Percentiles rank a stretch among this genome's conserved stretches.
Evolutionary conservation across 192 early-diverging fungal genomes (phyloP).

Genomic region (Lunasporangiospora selenospora): DNA sequence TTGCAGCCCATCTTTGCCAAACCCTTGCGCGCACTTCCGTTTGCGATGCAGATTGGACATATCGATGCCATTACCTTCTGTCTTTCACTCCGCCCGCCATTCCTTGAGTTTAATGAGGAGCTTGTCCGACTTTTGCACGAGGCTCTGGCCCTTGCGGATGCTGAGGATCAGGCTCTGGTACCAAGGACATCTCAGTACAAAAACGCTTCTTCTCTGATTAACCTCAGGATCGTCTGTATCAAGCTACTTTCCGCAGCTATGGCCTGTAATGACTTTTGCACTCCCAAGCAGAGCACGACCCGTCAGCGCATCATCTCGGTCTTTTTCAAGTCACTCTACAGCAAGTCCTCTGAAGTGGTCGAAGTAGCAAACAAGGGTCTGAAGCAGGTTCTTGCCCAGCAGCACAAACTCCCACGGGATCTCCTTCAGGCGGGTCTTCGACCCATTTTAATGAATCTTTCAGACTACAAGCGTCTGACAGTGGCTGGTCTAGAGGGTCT

Average conservation of each 20-base stretch:
- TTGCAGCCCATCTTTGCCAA: conserved; percentile 95
- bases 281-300: conserved; percentile 74
- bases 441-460: conserved; percentile 94
- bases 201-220: conserved; percentile 80
- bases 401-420: conserved; percentile 94
- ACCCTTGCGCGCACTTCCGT: conserved; percentile 93
- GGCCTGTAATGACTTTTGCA: conserved; percentile 83
- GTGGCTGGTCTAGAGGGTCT: conserved; percentile 94
- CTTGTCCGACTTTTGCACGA: conserved; percentile 89
- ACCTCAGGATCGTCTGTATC: conserved; percentile 95
- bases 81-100: conserved; percentile 83
- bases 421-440: conserved; percentile 94
- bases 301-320: conserved; percentile 93
- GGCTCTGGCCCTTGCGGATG: conserved; percentile 92
- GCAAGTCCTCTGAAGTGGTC: conserved; percentile 93
- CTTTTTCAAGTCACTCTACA: conserved; percentile 99
- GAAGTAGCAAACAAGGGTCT: conserved; percentile 93
- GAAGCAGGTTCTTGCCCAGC: conserved; percentile 76
- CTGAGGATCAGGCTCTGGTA: conserved; percentile 96
- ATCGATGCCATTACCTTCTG: conserved; percentile 99
- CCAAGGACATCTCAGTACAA: conserved; percentile 84
- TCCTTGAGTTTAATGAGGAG: conserved; percentile 92
- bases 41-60: conserved; percentile 97
- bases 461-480: conserved; percentile 92
- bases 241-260: conserved; percentile 95